Base-by-base conservation (phyloP, 345 rosid genomes). In the Eucalyptus virginea region DNA sequence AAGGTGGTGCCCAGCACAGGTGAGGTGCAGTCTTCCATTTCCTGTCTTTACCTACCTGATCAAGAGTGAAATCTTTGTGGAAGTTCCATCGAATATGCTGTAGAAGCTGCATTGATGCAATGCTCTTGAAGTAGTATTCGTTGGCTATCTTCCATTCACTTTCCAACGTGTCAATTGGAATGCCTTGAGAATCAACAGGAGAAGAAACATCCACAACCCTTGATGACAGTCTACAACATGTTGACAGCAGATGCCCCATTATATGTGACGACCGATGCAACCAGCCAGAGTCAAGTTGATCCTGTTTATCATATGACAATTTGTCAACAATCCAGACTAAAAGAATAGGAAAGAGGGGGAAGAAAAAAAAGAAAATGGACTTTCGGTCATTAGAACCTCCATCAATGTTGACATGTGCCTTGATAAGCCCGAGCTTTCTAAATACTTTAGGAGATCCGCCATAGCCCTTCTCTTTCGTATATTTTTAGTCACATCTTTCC, bases 71-170 rank as follows among this genome's bases (percentile, higher is more conserved):
- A 94, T 98, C 99, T 48, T 92, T 90, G 81, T 94, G 95, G 90
- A 93, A 97, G 89, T 94, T 95, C 92, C 94, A 92, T 87, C 95
- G 93, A 92, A 94, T 90, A 86, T 91, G 94, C 87, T 91, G 95
- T 92, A 97, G 86, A 86, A 94, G 91, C 93, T 95, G 96, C 91
- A 96, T 94, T 37, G 99, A 93, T 89, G 95, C 96, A 89, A 95
- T 88, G 92, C 99, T 96, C 91, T 96, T 94, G 92, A 97, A 98
- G 94, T 97, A 95, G 91, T 94, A 94, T 87, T 94, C 95, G 87
- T 95, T 97, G 48, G 89, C 95, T 28, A 69, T 90, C 91, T 92
- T 94, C 99, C 98, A 98, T 49, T 94, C 95, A 85, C 87, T 83
- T 44, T 90, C 94, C 87, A 91, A 77, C 44, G 52, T 88, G 88